These are phyloP conservation scores for Mucor ambiguus DNA, from an alignment of 371 early-diverging fungal species.

Conservation along the genomic window DNA sequence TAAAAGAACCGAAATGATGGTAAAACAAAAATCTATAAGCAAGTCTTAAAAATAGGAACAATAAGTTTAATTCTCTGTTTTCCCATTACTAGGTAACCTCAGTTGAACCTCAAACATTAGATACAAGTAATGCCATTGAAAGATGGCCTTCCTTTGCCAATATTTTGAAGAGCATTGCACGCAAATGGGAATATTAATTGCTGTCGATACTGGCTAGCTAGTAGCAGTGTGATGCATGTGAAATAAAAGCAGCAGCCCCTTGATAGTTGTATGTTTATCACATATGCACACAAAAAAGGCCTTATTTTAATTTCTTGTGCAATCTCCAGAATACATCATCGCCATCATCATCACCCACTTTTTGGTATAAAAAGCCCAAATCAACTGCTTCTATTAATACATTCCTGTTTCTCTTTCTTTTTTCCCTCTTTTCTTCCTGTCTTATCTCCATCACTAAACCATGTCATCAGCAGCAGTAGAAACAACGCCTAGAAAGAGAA, in stretches of 20 bases:
- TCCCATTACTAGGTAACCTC: constrained; percentile 26
- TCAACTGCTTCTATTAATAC: not conserved
- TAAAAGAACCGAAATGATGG: constrained; percentile 31
- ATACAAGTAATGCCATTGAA: not conserved
- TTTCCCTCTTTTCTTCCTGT: not conserved
- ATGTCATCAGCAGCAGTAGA: not conserved
- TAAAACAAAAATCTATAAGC: constrained; percentile 8
- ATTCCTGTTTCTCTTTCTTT: constrained; percentile 5
- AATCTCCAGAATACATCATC: constrained; percentile 1
- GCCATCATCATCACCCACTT: not conserved
- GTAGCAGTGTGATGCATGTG: not conserved
- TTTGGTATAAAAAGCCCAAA: not conserved
- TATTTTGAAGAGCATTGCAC: constrained; percentile 8
- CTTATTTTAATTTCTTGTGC: constrained; percentile 1
- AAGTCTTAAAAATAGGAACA: constrained; percentile 8
- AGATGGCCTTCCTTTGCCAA: constrained; percentile 23
- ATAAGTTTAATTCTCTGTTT: not conserved
- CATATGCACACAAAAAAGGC: not conserved
- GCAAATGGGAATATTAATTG: constrained; percentile 15
- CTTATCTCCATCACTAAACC: not conserved
- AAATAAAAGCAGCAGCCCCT: constrained; percentile 2
- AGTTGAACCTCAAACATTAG: constrained; percentile 13
- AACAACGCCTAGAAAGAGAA: constrained; percentile 15
- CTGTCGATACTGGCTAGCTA: not conserved
- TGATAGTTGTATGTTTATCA: not conserved